A percentile compares a stretch with the other conserved stretches of the same genome.
Evolutionary conservation across 2,329 filamentous ascomycete genomes (phyloP).

Genomic region (Monosporascus sp.): DNA sequence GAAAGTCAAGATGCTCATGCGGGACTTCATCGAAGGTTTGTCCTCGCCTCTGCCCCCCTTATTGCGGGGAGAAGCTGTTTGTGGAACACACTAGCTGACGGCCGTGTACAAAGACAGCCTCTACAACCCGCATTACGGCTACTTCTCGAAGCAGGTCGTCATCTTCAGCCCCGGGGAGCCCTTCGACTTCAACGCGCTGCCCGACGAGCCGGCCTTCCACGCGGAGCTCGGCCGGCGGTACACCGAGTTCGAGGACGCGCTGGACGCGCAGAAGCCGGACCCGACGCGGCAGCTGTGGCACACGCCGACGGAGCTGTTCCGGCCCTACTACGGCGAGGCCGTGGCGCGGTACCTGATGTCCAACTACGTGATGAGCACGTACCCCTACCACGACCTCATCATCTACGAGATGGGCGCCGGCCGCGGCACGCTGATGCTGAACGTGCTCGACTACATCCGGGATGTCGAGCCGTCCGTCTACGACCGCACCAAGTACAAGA

Average conservation of each 20-base stretch:
- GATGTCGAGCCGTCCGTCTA: slow-evolving; percentile 88
- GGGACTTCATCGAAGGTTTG: slow-evolving; percentile 93
- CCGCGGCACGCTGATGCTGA: slow-evolving; percentile 95
- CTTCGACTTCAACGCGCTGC: slow-evolving; percentile 77
- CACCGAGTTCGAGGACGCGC: slow-evolving; percentile 79
- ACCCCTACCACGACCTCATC: slow-evolving; percentile 92
- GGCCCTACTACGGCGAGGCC: slow-evolving; percentile 93
- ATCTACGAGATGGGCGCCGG: slow-evolving; percentile 99
- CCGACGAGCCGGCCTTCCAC: slow-evolving; percentile 84
- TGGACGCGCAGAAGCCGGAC: slow-evolving; percentile 69
- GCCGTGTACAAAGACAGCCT: slow-evolving; percentile 62
- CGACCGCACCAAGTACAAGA: slow-evolving; percentile 84
- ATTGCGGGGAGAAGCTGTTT: not conserved
- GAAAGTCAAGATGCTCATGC: slow-evolving; percentile 91
- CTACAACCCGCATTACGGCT: slow-evolving; percentile 92
- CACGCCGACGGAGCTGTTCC: slow-evolving; percentile 94
- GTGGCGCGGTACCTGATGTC: slow-evolving; percentile 93
- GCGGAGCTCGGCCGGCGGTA: slow-evolving; percentile 71
- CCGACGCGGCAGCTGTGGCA: slow-evolving; percentile 92
- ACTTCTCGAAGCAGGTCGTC: slow-evolving; percentile 93
- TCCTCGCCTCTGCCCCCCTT: slow-evolving; percentile 12
- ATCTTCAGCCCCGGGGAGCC: slow-evolving; percentile 92
- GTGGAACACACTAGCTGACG: not conserved
- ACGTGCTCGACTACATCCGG: slow-evolving; percentile 94
- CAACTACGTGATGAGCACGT: slow-evolving; percentile 91